phyloP scores from a whole-genome alignment of 2,329 filamentous ascomycete species.

The Neofusicoccum kwambonambiense region DNA sequence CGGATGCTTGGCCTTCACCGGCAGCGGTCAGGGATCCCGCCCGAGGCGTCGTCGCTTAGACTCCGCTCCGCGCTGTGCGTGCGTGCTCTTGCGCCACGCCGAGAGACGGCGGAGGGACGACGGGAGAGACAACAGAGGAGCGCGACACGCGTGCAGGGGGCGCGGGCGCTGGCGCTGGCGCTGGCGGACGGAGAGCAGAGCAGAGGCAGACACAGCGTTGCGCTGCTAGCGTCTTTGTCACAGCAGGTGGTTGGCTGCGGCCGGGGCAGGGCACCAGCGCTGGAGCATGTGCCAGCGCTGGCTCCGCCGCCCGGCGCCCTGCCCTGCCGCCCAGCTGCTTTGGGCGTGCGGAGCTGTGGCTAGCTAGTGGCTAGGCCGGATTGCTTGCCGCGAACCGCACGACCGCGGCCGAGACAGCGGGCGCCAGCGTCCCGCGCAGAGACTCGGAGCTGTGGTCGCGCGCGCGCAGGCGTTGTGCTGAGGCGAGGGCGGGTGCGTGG shows the following conservation, averaged over 20 bases:
- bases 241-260: not conserved
- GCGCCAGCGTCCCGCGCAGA: not conserved
- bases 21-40: slow-evolving; percentile 16
- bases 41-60: slow-evolving; percentile 15
- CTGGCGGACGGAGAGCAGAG: not conserved
- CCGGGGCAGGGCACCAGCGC: not conserved
- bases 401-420: not conserved
- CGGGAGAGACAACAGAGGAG: not conserved
- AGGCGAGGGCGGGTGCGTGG: not conserved
- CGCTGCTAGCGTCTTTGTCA: not conserved
- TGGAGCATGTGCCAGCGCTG: not conserved
- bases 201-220: not conserved
- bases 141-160: slow-evolving; percentile 4
- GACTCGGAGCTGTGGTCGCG: not conserved
- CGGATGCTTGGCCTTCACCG: not conserved
- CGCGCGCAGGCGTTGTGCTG: not conserved
- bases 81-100: slow-evolving; percentile 11
- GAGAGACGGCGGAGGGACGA: not conserved
- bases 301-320: not conserved
- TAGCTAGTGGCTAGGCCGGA: slow-evolving; percentile 3
- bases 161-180: not conserved
- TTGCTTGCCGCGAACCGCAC: not conserved
- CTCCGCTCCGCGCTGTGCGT: slow-evolving; percentile 16
- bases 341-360: slow-evolving; percentile 4
- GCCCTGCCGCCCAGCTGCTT: not conserved